Base-by-base conservation (phyloP, 1,139 yeast species). In the Zhuliangozyma blackwelliae region DNA sequence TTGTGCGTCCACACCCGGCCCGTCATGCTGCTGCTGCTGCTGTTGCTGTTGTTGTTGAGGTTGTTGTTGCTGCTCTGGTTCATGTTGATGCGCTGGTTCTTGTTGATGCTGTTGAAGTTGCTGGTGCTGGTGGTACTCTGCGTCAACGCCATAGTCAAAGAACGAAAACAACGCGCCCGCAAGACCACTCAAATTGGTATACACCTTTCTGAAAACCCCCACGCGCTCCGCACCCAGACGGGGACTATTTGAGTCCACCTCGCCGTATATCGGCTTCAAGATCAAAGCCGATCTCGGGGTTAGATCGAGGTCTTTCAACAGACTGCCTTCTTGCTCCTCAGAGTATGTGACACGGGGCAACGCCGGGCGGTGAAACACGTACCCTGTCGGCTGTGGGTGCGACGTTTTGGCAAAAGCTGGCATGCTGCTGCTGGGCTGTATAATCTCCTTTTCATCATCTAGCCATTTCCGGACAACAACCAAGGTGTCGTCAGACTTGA, bases 281-380 rank as follows among this genome's bases (percentile, higher is more conserved):
- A 81, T 76, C 33, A 84, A 57, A 0, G 82, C 85, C 10, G 88
- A 78, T 36, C 90, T 65, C 1, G 94, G 92, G 10, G 71, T 61
- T 39, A 84, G 61, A 7, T 70, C 76, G 34, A 84, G 61, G 5
- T 63, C 68, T 20, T 49, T 52, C 31, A 84, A 61, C 4, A 75
- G 55, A 35, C 53, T 53, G 38, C 68, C 64, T 50, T 82, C 89
- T 37, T 81, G 82, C 7, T 69, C 64, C 10, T 71, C 76, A 2
- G 71, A 61, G 42, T 51, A 68, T 0, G 72, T 64, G 10, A 51
- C 48, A 21, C 73, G 49, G 3, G 71, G 71, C 5, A 66, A 46
- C 7, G 51, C 51, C 1, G 75, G 72, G 33, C 62, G 52, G 44
- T 64, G 69, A 44, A 68, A 68, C 2, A 58, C 66, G 43, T 64